A percentile compares a stretch with the other conserved stretches of the same genome.
Conservation (phyloP, 768 basidiomycete species). For the Psilocybe cubensis region DNA sequence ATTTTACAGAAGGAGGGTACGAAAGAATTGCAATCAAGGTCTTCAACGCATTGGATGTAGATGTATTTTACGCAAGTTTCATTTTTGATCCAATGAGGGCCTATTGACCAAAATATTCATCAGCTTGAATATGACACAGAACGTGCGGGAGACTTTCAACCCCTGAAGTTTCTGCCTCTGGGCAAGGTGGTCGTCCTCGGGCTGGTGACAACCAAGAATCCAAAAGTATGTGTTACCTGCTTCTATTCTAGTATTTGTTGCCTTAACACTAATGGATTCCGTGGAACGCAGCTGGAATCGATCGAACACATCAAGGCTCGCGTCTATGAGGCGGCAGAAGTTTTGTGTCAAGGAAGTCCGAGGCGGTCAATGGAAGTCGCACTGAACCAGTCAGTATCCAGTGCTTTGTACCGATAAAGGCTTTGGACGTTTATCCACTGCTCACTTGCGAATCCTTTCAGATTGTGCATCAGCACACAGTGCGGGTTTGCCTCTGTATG, state of each 20-base stretch:
- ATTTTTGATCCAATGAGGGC: background rate
- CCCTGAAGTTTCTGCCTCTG: conserved; percentile 54
- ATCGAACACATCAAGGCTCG: conserved; percentile 50
- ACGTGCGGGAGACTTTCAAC: conserved; percentile 61
- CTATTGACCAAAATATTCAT: background rate
- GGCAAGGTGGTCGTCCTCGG: conserved; percentile 52
- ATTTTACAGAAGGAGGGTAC: conserved; percentile 68
- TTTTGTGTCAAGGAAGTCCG: conserved; percentile 45
- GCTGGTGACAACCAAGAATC: conserved; percentile 50
- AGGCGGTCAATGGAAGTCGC: conserved; percentile 51
- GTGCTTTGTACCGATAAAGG: background rate
- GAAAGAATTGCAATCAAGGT: conserved; percentile 55
- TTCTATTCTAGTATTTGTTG: background rate
- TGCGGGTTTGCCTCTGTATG: conserved; percentile 66
- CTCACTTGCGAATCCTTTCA: conserved; percentile 18
- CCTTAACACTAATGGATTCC: background rate
- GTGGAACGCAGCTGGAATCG: conserved; percentile 46
- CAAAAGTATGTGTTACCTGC: conserved; percentile 33
- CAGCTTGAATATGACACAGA: conserved; percentile 71
- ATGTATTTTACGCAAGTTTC: conserved; percentile 50
- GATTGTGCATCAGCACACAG: conserved; percentile 62
- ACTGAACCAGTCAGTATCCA: conserved; percentile 48
- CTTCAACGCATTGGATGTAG: conserved; percentile 62
- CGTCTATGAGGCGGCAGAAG: conserved; percentile 56
- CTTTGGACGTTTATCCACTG: background rate